Conservation (phyloP, 352 stramenopile genomes). For the Saprolegnia parasitica region DNA sequence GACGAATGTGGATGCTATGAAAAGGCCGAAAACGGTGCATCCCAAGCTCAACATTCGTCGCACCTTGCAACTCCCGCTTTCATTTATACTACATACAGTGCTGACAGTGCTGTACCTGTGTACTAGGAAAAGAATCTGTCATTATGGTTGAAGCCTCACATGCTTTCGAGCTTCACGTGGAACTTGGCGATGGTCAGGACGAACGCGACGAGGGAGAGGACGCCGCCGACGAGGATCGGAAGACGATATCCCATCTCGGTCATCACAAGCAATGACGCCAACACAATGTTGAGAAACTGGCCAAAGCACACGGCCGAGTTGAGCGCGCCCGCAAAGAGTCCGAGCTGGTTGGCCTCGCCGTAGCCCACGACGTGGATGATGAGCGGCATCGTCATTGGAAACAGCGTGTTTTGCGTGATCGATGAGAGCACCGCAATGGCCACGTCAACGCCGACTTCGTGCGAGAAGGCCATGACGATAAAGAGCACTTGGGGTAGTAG, state of each 20-base stretch:
- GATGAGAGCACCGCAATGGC: constrained; percentile 41
- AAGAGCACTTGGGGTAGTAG: constrained; percentile 47
- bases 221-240: constrained; percentile 63
- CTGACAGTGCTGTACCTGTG: no score
- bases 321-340: constrained; percentile 71
- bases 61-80: no score
- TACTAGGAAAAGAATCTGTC: neutral
- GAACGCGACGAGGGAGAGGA: constrained; percentile 51
- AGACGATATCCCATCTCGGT: constrained; percentile 58
- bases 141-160: neutral
- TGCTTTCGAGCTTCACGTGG: constrained; percentile 34
- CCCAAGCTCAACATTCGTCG: no score
- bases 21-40: no score
- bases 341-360: constrained; percentile 40
- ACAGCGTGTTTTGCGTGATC: constrained; percentile 12
- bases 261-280: constrained; percentile 53
- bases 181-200: constrained; percentile 54
- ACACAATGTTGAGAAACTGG: constrained; percentile 65
- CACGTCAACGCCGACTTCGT: constrained; percentile 40
- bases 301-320: constrained; percentile 73
- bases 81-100: no score
- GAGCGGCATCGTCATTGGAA: constrained; percentile 11
- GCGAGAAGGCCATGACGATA: constrained; percentile 50
- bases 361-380: constrained; percentile 23
- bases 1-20: no score